These are phyloP conservation scores for Saccharomyces hybrid DNA, from an alignment of 1,139 yeast species.

Conservation along the genomic window DNA sequence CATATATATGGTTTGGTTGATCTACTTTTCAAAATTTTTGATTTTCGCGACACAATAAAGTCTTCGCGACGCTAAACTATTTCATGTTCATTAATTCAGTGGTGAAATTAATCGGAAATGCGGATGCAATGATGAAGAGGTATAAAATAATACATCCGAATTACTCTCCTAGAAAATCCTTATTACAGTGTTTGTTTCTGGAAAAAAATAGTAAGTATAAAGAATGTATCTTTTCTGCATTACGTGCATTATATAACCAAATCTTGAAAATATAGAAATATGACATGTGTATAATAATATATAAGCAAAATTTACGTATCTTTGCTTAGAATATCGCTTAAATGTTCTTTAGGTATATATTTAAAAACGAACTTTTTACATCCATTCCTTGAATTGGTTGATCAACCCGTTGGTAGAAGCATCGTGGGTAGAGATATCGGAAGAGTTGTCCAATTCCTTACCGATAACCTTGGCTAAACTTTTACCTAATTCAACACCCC, in stretches of 20 bases:
- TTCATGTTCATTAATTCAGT: not conserved
- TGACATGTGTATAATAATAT: not conserved
- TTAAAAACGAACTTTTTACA: slow-evolving; percentile 29
- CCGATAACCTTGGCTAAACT: slow-evolving; percentile 94
- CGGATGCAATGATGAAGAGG: too few species aligned
- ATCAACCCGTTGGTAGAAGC: slow-evolving; percentile 85
- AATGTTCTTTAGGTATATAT: slow-evolving; percentile 1
- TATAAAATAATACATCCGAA: too few species aligned
- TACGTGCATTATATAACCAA: not conserved
- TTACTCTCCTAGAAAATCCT: too few species aligned
- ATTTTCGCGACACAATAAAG: not conserved
- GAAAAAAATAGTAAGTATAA: not conserved
- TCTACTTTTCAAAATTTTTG: not conserved
- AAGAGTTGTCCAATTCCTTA: slow-evolving; percentile 63
- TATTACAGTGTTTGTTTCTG: not conserved
- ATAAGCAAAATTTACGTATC: not conserved
- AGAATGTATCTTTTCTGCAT: not conserved
- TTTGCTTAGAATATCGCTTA: not conserved
- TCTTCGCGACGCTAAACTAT: not conserved
- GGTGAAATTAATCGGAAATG: too few species aligned
- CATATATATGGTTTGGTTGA: not conserved
- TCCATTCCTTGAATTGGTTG: slow-evolving; percentile 91
- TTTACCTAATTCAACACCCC: slow-evolving; percentile 99
- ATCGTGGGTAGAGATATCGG: slow-evolving; percentile 63
- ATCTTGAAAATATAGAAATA: not conserved